Percentiles rank a stretch among this genome's conserved stretches.
These are phyloP conservation scores for Microcos paniculata DNA, from an alignment of 345 rosid species.

Conservation along the genomic window DNA sequence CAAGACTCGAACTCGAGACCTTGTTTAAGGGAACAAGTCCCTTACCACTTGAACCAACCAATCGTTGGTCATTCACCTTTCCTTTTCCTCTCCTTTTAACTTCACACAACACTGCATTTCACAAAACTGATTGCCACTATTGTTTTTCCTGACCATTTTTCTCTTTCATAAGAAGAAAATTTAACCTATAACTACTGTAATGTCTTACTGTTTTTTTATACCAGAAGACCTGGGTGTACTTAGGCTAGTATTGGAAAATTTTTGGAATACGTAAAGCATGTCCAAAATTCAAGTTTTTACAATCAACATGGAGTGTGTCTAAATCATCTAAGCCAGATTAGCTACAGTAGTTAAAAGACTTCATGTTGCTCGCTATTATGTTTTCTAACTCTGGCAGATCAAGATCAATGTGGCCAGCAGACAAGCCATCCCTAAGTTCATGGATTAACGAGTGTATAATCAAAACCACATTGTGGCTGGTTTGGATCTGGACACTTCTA, in stretches of 20 bases:
- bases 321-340: constrained; percentile 5
- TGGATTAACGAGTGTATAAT: neutral
- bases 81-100: neutral
- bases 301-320: neutral
- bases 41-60: too few species aligned
- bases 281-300: neutral
- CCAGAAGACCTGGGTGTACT: neutral
- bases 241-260: neutral
- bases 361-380: neutral
- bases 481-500: neutral
- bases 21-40: too few species aligned
- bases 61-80: too few species aligned
- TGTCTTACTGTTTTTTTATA: neutral
- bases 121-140: neutral
- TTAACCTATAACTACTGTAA: neutral
- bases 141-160: neutral
- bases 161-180: neutral
- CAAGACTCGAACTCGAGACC: too few species aligned
- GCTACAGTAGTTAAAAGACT: neutral
- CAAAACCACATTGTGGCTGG: neutral
- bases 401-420: neutral
- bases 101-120: neutral
- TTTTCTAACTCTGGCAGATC: neutral
- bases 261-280: neutral
- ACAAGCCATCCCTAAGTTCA: neutral